A percentile compares a stretch with the other conserved stretches of the same genome.
These are phyloP conservation scores for Globisporangium solare DNA, from an alignment of 352 stramenopile species.

Conservation along the genomic window DNA sequence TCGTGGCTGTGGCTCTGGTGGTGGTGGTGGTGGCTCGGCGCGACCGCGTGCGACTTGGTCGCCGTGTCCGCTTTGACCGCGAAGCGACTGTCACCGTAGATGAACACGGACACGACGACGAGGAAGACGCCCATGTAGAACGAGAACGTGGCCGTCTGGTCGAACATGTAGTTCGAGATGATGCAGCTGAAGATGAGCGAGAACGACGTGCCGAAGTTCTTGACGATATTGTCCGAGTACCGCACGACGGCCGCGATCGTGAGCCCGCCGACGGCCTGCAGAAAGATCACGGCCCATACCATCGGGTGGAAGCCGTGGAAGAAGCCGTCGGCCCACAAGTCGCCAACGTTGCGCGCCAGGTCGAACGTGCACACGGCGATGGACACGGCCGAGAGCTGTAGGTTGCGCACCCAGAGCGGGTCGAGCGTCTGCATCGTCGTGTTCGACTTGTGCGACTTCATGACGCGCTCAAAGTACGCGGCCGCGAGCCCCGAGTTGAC, in stretches of 20 bases:
- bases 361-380: slow-evolving; percentile 69
- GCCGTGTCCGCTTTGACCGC: slow-evolving; percentile 27
- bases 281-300: slow-evolving; percentile 73
- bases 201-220: slow-evolving; percentile 88
- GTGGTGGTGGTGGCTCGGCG: slow-evolving; percentile 23
- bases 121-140: slow-evolving; percentile 81
- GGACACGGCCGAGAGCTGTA: slow-evolving; percentile 81
- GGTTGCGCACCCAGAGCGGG: slow-evolving; percentile 81
- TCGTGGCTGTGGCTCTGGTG: slow-evolving; percentile 34
- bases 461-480: slow-evolving; percentile 85
- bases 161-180: slow-evolving; percentile 88
- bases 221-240: slow-evolving; percentile 89
- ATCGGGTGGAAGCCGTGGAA: slow-evolving; percentile 77
- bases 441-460: slow-evolving; percentile 81
- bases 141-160: slow-evolving; percentile 54
- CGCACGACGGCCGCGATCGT: slow-evolving; percentile 83
- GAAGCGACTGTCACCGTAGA: slow-evolving; percentile 84
- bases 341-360: slow-evolving; percentile 55
- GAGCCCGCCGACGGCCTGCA: slow-evolving; percentile 80
- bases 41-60: slow-evolving; percentile 16
- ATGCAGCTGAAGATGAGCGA: slow-evolving; percentile 86
- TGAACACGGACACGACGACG: slow-evolving; percentile 77
- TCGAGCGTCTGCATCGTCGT: slow-evolving; percentile 75
- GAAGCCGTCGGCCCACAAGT: slow-evolving; percentile 64
- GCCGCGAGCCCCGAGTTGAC: slow-evolving; percentile 86